Base-by-base conservation (phyloP, 1,284 basidiomycete species). In the Ceratobasidium sp. region DNA sequence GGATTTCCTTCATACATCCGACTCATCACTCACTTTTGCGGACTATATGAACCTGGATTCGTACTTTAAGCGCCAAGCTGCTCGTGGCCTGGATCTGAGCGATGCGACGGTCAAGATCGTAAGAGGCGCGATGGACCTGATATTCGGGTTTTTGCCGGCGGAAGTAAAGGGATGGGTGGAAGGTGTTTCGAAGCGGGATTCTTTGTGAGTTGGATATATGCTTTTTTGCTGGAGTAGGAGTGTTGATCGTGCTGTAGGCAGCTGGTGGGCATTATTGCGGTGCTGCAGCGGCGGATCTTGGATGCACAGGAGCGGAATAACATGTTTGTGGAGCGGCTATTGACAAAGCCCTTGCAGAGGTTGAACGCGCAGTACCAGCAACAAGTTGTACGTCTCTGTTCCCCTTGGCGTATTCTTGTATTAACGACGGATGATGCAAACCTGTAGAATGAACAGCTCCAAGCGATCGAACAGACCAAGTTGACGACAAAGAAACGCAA, bases 11-110 rank as follows among this genome's bases (percentile, higher is more conserved):
- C 96, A 97, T 82, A 93, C 98, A 82, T 92, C 94, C 79, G 95
- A 97, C 81, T 90, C 91, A 59, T 91, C 91, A 32, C 88, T 95
- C 22, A 98, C 97, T 0, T 99, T 96, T 84, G 97, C 97, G 9
- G 97, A 99, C 84, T 97, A 98, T 81, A 95, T 96, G 90, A 91
- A 92, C 65, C 86, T 99, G 78, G 97, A 99, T 82, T 94, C 92
- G 75, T 99, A 98, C 84, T 99, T 98, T 86, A 88, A 95, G 32
- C 88, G 97, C 51, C 94, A 98, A 81, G 97, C 97, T 1, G 88
- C 92, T 9, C 87, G 92, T n/a, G 87, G 89, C 62, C 87, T 88
- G 17, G 91, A 90, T 0, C 85, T 95, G 61, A 90, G 89, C 77
- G 87, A 88, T 67, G 85, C 89, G 19, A 95, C 95, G 25, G 82